Percentiles rank a stretch among this genome's conserved stretches.
Evolutionary conservation across 2,329 filamentous ascomycete genomes (phyloP).

Genomic region (Hirsutella thompsonii): DNA sequence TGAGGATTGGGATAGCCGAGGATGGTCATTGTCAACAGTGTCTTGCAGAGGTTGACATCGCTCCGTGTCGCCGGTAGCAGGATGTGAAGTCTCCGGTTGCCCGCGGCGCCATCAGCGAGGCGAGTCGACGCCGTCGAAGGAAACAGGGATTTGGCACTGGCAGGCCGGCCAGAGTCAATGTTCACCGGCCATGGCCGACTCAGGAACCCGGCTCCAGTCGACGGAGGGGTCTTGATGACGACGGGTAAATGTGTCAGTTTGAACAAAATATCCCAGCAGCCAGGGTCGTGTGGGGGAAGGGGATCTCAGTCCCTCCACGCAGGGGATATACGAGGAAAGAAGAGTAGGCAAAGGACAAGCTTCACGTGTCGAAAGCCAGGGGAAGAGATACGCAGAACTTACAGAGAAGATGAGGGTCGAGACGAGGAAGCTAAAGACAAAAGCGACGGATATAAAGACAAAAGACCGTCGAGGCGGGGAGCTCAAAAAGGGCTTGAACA

Average conservation of each 20-base stretch:
- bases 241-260: background rate
- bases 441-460: slow-evolving; percentile 1
- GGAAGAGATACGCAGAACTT: slow-evolving; percentile 1
- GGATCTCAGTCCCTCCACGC: too few species aligned
- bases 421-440: slow-evolving; percentile 6
- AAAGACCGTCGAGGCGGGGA: background rate
- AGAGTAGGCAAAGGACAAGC: too few species aligned
- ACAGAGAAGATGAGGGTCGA: slow-evolving; percentile 4
- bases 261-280: too few species aligned
- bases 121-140: background rate
- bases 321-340: too few species aligned
- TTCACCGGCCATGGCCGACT: background rate
- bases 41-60: slow-evolving; percentile 17
- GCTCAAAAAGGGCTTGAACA: background rate
- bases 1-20: slow-evolving; percentile 15
- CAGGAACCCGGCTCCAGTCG: background rate
- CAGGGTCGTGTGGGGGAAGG: too few species aligned
- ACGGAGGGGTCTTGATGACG: background rate
- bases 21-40: slow-evolving; percentile 14
- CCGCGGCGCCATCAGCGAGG: background rate
- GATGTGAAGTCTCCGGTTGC: slow-evolving; percentile 9
- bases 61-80: slow-evolving; percentile 14
- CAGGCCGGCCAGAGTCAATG: background rate
- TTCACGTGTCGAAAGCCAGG: too few species aligned
- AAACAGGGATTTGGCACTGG: background rate